Conservation (phyloP, 2,329 filamentous ascomycete species). For the Penicillium sp. region DNA sequence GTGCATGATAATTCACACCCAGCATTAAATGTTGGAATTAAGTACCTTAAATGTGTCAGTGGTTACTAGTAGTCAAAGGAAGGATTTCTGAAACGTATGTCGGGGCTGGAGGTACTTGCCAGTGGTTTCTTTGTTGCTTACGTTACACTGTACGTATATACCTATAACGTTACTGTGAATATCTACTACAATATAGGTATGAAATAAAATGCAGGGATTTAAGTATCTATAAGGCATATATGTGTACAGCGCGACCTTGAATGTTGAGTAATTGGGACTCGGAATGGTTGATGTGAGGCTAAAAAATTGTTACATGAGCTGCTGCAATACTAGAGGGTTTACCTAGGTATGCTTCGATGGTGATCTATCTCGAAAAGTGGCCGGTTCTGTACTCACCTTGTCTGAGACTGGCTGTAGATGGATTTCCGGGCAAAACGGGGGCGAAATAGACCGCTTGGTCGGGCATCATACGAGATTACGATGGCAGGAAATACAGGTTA, state of each 20-base stretch:
- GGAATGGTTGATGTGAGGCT: not conserved
- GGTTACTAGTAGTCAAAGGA: too few species aligned
- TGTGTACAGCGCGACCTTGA: not conserved
- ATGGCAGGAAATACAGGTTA: not conserved
- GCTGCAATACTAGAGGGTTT: not conserved
- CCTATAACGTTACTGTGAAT: not conserved
- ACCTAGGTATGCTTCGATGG: not conserved
- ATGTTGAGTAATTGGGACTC: not conserved
- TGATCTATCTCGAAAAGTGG: not conserved
- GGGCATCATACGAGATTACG: not conserved
- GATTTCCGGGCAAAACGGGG: too few species aligned
- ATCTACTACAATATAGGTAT: not conserved
- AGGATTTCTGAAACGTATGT: not conserved
- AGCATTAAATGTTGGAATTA: not conserved
- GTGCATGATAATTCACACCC: not conserved
- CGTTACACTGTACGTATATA: not conserved
- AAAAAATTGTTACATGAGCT: not conserved
- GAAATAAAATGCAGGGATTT: not conserved
- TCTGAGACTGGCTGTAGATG: not conserved
- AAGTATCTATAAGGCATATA: not conserved
- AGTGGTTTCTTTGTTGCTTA: too few species aligned
- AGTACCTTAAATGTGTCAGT: not conserved
- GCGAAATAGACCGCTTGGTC: not conserved
- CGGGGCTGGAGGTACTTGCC: too few species aligned
- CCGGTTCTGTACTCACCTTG: too few species aligned